These are phyloP conservation scores for Taphrina flavorubra DNA, from an alignment of 1,139 yeast species.

Conservation along the genomic window DNA sequence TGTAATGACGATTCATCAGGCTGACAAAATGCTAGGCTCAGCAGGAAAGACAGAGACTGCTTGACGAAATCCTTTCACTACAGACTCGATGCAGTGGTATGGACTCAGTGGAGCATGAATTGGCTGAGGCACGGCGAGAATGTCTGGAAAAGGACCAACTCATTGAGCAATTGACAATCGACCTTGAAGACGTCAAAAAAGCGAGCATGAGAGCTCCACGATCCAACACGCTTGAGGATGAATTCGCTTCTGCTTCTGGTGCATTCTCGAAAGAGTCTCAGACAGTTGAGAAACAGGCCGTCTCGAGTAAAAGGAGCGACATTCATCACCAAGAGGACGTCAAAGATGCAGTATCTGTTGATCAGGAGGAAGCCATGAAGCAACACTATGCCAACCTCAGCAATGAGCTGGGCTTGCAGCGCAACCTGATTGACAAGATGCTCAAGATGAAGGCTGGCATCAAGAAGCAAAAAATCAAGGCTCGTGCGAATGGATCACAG, in stretches of 20 bases:
- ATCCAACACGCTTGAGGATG: background rate
- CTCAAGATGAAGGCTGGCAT: constrained; percentile 16
- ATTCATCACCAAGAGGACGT: background rate
- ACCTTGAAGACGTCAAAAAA: constrained; percentile 11
- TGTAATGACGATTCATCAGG: background rate
- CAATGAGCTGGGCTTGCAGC: constrained; percentile 24
- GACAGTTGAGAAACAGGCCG: background rate
- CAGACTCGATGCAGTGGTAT: background rate
- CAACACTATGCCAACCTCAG: constrained; percentile 24
- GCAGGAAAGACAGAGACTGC: background rate
- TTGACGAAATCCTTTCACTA: background rate
- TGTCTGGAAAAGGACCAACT: background rate
- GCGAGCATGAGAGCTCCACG: constrained; percentile 8
- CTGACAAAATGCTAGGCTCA: background rate
- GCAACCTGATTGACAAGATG: constrained; percentile 21
- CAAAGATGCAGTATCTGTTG: background rate
- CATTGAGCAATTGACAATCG: background rate
- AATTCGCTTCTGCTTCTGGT: background rate
- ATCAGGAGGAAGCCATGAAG: constrained; percentile 16
- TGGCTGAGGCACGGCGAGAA: background rate
- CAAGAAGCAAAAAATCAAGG: constrained; percentile 8
- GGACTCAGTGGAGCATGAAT: background rate
- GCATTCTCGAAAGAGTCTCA: background rate
- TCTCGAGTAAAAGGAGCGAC: background rate
- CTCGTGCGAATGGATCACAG: background rate